phyloP scores from a whole-genome alignment of 2,329 filamentous ascomycete genomes.

The Aspergillus fructus region DNA sequence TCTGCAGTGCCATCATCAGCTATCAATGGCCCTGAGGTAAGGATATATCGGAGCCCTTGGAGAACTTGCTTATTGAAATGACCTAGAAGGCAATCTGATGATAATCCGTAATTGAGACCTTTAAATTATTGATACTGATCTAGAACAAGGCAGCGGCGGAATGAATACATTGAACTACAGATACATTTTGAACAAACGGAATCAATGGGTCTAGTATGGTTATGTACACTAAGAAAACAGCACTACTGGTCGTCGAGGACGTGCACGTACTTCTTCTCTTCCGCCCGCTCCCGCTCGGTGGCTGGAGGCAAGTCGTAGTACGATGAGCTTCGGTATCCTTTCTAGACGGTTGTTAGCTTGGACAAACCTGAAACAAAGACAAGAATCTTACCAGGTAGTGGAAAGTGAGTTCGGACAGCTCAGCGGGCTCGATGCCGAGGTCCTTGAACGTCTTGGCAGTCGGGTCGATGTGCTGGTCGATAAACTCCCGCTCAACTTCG shows the following conservation, averaged over 20 bases:
- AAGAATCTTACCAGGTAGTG: constrained; percentile 76
- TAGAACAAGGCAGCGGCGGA: no score
- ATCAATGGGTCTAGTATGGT: constrained; percentile 38
- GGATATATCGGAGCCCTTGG: no score
- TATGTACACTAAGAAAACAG: constrained; percentile 42
- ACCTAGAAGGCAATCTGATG: no score
- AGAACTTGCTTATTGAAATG: no score
- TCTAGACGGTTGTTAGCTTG: constrained; percentile 52
- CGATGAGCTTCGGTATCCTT: constrained; percentile 83
- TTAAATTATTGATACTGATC: no score
- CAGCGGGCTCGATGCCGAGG: constrained; percentile 82
- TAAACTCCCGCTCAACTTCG: constrained; percentile 86
- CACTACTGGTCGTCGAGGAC: constrained; percentile 80
- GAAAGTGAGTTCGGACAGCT: constrained; percentile 83
- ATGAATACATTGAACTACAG: not conserved
- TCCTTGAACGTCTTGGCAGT: constrained; percentile 95
- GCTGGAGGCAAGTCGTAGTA: constrained; percentile 93
- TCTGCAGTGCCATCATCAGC: no score
- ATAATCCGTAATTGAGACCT: no score
- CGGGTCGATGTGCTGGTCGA: constrained; percentile 88
- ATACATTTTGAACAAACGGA: constrained; percentile 27
- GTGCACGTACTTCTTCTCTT: constrained; percentile 96
- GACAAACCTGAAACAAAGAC: not conserved
- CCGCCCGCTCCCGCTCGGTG: constrained; percentile 88
- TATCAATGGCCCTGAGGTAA: no score